Base-by-base conservation (phyloP, 2,329 filamentous ascomycete genomes). In the Rutstroemia sydowiana region DNA sequence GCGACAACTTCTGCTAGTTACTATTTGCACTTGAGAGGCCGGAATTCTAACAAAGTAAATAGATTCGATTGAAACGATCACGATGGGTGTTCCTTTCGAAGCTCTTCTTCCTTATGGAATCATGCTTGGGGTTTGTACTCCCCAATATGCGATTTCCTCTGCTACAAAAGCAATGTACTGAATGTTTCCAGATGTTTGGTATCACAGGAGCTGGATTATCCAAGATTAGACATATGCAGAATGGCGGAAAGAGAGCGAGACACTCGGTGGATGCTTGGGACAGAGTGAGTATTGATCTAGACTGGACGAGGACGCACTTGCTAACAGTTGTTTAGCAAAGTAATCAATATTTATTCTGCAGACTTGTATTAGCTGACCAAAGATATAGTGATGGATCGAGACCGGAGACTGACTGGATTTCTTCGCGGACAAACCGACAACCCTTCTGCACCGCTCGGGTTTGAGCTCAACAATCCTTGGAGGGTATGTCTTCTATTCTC, bases 71-170 rank as follows among this genome's bases (percentile, higher is more conserved):
- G 54, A 51, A 30, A 59, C 52, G 49, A 48, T 51, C 61, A 67
- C 55, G 45, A 71, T 71, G 69, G 66, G 65, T 58, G 66, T 71
- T 49, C 69, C 69, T 34, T 71, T 70, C 57, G 69, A 71, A 64
- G 61, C 68, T 54, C 65, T 71, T 53, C 42, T 71, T 52, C 69
- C 69, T 6, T 71, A 69, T 59, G 69, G 59, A 45, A 69, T 71
- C 61, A 70, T 71, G 60, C 52, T 69, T 51, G 57, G 55, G 50
- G 69, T 71, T 57, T 55, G 68, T 65, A 30, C 43, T 48, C 21
- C 48, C 41, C 40, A 5, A 8, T 16, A 3, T 5, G 13, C 20
- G 7, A 20, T 28, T 48, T 21, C 34, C 48, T 41, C 34, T 31
- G 18, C 20, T 10, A 44, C 18, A 37, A 23, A 37, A 51, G 13